phyloP scores from a whole-genome alignment of 257 asterid genomes.

The Rubia yunnanensis region DNA sequence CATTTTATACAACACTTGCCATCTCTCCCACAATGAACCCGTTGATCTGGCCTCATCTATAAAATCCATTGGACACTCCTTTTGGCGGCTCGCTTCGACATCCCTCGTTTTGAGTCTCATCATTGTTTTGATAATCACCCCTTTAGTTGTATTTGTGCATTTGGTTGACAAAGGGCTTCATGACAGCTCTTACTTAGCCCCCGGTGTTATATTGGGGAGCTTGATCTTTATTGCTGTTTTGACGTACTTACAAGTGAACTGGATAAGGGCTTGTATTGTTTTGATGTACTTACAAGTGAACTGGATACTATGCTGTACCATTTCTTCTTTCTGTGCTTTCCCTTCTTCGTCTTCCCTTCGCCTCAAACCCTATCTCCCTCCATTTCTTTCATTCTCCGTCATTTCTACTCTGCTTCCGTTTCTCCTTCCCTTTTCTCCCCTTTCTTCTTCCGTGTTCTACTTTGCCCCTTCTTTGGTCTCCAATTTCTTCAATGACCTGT shows the following conservation, averaged over 20 bases:
- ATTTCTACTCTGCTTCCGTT: too few species aligned
- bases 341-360: too few species aligned
- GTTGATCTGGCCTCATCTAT: slow-evolving; percentile 27
- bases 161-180: neutral
- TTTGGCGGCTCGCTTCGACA: slow-evolving; percentile 23
- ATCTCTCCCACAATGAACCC: slow-evolving; percentile 33
- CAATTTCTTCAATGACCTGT: too few species aligned
- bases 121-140: slow-evolving; percentile 4
- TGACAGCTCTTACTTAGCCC: neutral
- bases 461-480: too few species aligned
- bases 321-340: too few species aligned
- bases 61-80: slow-evolving; percentile 32
- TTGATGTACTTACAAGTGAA: too few species aligned
- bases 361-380: too few species aligned
- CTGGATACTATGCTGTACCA: too few species aligned
- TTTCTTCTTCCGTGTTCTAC: too few species aligned
- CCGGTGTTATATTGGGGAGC: neutral
- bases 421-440: too few species aligned
- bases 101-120: neutral
- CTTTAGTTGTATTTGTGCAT: slow-evolving; percentile 7
- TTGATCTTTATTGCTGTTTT: slow-evolving; percentile 1
- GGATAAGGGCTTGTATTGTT: neutral
- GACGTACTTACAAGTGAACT: slow-evolving; percentile 23
- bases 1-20: slow-evolving; percentile 37
- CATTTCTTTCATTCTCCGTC: too few species aligned